Conservation (phyloP, 2,329 filamentous ascomycete species). For the Zopfia rhizophila region DNA sequence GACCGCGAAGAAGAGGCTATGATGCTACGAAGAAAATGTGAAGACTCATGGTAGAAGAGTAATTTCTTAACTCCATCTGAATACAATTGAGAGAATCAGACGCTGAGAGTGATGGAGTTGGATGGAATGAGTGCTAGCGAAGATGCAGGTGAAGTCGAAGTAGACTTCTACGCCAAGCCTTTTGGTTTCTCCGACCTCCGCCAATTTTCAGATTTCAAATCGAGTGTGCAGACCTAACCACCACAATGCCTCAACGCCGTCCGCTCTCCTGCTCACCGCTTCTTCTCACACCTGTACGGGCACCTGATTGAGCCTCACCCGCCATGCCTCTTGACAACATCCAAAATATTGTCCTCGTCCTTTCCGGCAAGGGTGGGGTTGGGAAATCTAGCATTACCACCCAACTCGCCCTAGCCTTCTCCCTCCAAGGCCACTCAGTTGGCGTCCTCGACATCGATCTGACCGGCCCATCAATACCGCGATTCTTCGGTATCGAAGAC, state of each 20-base stretch:
- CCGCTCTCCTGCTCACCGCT: background rate
- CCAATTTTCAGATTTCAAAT: too few relatives aligned
- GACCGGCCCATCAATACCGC: conserved; percentile 94
- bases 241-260: background rate
- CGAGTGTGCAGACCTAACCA: background rate
- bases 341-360: conserved; percentile 81
- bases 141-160: too few relatives aligned
- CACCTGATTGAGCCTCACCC: conserved; percentile 34
- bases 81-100: too few relatives aligned
- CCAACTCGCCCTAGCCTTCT: conserved; percentile 89
- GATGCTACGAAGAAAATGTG: too few relatives aligned
- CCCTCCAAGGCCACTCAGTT: conserved; percentile 85
- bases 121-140: too few relatives aligned
- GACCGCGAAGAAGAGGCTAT: too few relatives aligned
- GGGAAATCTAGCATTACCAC: conserved; percentile 98
- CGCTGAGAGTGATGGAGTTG: too few relatives aligned
- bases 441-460: conserved; percentile 97
- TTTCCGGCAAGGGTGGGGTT: conserved; percentile 97
- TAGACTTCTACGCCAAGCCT: too few relatives aligned
- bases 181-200: too few relatives aligned
- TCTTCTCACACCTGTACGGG: conserved; percentile 2
- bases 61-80: too few relatives aligned
- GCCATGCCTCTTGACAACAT: conserved; percentile 75
- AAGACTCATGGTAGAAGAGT: too few relatives aligned
- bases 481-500: conserved; percentile 89